A percentile compares a stretch with the other conserved stretches of the same genome.
phyloP scores from a whole-genome alignment of 345 rosid genomes.

The Moringa oleifera region DNA sequence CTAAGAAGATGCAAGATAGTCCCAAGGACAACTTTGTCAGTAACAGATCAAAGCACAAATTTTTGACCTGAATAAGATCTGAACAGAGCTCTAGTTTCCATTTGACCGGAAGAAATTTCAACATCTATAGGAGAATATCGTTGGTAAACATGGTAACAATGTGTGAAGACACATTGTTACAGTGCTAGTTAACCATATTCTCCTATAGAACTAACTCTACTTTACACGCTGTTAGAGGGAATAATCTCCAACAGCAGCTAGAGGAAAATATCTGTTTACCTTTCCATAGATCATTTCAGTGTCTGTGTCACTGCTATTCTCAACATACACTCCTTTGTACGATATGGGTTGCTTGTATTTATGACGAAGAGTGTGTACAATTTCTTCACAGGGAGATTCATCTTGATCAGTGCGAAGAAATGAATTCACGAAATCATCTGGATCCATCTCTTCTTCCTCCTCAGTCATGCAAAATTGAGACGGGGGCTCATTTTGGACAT shows the following conservation, averaged over 20 bases:
- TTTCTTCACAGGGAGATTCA: neutral
- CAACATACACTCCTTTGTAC: slow-evolving; percentile 6
- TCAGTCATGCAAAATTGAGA: neutral
- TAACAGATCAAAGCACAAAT: slow-evolving; percentile 6
- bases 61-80: slow-evolving; percentile 1
- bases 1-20: neutral
- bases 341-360: slow-evolving; percentile 13
- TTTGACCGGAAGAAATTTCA: neutral
- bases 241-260: no score
- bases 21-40: neutral
- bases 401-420: neutral
- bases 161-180: neutral
- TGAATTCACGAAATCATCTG: slow-evolving; percentile 8
- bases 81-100: slow-evolving; percentile 4
- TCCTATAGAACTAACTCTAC: neutral
- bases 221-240: no score
- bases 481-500: neutral
- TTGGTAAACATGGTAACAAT: neutral
- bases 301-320: slow-evolving; percentile 11
- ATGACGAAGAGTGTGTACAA: neutral
- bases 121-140: slow-evolving; percentile 4
- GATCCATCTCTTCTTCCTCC: neutral
- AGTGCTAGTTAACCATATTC: neutral
- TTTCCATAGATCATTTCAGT: neutral
- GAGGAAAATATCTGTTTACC: slow-evolving; percentile 15